phyloP scores from a whole-genome alignment of 202 grass and related monocot genomes.

The Panicum hallii region DNA sequence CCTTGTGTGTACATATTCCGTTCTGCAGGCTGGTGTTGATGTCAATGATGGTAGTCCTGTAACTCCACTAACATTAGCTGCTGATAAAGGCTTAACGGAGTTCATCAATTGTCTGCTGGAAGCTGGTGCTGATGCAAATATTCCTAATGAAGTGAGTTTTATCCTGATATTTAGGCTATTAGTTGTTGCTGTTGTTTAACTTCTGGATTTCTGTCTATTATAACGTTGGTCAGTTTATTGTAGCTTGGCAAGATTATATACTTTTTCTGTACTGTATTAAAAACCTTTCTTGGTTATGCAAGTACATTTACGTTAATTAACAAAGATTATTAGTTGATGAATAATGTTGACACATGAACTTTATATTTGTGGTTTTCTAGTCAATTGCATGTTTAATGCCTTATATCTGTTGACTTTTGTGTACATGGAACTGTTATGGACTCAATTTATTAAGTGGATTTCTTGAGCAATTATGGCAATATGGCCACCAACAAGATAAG shows the following conservation, averaged over 20 bases:
- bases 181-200: too few relatives aligned
- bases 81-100: background rate
- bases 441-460: background rate
- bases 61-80: constrained; percentile 24
- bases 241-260: background rate
- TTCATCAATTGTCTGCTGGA: constrained; percentile 28
- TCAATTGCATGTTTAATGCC: background rate
- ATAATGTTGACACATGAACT: too few relatives aligned
- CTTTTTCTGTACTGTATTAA: too few relatives aligned
- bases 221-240: background rate
- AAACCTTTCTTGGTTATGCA: too few relatives aligned
- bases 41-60: constrained; percentile 35
- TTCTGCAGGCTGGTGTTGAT: constrained; percentile 39
- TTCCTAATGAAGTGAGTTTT: constrained; percentile 42
- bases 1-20: background rate
- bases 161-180: background rate
- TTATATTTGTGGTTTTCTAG: background rate
- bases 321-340: too few relatives aligned
- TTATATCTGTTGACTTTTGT: too few relatives aligned
- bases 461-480: background rate
- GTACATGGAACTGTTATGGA: too few relatives aligned
- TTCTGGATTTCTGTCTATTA: background rate
- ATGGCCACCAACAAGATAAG: background rate
- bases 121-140: constrained; percentile 35
- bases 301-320: too few relatives aligned